Base-by-base conservation (phyloP, 805 yeast species). In the Starmerella lactis-condensi region DNA sequence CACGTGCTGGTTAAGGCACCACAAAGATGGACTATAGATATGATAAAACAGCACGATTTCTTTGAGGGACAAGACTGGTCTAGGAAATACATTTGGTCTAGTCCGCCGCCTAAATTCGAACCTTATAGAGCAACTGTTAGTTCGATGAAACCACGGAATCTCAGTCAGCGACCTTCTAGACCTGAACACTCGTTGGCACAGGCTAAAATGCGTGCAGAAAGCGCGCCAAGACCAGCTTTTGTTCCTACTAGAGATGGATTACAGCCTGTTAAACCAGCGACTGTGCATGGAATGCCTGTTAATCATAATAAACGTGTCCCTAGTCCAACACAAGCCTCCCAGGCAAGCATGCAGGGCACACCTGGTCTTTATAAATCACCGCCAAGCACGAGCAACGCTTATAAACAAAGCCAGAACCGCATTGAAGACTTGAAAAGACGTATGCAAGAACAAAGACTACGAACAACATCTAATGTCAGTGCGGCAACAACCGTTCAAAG, bases 51-150 rank as follows among this genome's bases (percentile, higher is more conserved):
- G 13, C 89, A 81, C 48, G 64, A 62, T 24, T 85, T 92, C 67
- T 79, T 83, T 45, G 59, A 61, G 23, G 62, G 58, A 8, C 52
- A 75, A 5, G 64, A 78, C 42, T 85, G 93, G 75, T 69, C 75
- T 40, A 66, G 67, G 38, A 64, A 65, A 26, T 54, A 55, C 30
- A 65, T 85, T 9, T 83, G 95, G 95, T 61, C 64, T 26, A 47
- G 59, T 1, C 58, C 61, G 13, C 72, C 72, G 2, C 93, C 93
- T 1, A 69, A 67, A 43, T 47, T 79, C 26, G 74, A 72, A 32
- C 72, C 81, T 1, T 45, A 45, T 33, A 31, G 32, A 15, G 42
- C 48, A 6, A 38, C 33, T 9, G 36, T 41, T 6, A 30, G 38
- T 3, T 36, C 45, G 4, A 42, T 45, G 46, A 40, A 34, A 17